Evolutionary conservation across 768 basidiomycete species (phyloP).

Genomic region (Hypholoma fasciculare): DNA sequence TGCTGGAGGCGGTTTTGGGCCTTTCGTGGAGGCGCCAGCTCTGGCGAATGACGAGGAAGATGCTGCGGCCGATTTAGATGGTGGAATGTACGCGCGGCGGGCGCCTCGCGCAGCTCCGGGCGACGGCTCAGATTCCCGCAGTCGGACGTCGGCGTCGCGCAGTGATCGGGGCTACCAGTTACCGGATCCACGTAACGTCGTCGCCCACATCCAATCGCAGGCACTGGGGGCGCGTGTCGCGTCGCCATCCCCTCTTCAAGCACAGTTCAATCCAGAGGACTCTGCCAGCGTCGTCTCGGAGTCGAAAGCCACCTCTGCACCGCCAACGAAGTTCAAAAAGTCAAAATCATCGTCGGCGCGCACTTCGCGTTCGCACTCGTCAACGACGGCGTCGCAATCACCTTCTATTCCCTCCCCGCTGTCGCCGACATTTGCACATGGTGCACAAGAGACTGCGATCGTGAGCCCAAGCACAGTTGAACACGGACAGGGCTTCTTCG

Average conservation of each 20-base stretch:
- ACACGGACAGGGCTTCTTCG: conserved; percentile 35
- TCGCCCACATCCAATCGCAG: conserved; percentile 9
- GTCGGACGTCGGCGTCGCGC: conserved; percentile 55
- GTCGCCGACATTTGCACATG: conserved; percentile 30
- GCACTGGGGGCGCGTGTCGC: neutral
- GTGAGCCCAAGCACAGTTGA: conserved; percentile 30
- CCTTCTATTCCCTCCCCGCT: conserved; percentile 42
- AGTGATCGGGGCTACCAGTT: conserved; percentile 19
- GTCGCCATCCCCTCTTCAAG: conserved; percentile 2
- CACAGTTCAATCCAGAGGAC: conserved; percentile 23
- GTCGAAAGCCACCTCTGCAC: neutral
- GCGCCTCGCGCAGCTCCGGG: conserved; percentile 18
- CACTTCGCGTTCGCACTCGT: conserved; percentile 23
- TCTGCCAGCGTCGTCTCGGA: neutral
- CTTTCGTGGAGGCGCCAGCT: conserved; percentile 11
- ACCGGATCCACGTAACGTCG: conserved; percentile 12
- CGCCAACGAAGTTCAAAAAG: conserved; percentile 15
- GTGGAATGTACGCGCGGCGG: conserved; percentile 48
- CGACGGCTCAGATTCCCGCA: conserved; percentile 58
- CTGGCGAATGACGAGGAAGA: conserved; percentile 40
- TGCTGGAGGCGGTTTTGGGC: conserved; percentile 9
- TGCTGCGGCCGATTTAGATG: conserved; percentile 60
- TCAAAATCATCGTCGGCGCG: conserved; percentile 25
- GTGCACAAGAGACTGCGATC: conserved; percentile 11
- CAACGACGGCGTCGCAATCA: conserved; percentile 46